Evolutionary conservation across 148 eudicot species (phyloP).

Genomic region (Amaranthus palmeri): DNA sequence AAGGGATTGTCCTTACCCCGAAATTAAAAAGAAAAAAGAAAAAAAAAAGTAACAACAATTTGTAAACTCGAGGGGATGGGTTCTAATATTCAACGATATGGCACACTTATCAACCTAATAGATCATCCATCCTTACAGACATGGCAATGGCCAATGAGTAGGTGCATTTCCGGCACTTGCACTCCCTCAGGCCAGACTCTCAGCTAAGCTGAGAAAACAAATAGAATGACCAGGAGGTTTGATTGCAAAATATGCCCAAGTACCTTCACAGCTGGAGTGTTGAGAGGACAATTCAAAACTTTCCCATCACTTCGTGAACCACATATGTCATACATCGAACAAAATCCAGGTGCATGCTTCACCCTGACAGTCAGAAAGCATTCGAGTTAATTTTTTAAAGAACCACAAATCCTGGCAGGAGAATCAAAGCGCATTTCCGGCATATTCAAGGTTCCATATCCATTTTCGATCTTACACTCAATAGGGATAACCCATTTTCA

Average conservation of each 20-base stretch:
- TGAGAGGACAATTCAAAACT: constrained; percentile 78
- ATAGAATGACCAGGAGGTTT: background rate
- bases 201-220: background rate
- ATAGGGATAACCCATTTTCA: too few species aligned
- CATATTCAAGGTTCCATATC: too few species aligned
- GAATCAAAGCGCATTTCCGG: too few species aligned
- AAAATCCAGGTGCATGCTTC: constrained; percentile 55
- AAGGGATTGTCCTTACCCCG: too few species aligned
- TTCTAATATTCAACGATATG: background rate
- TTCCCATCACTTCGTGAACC: constrained; percentile 71
- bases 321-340: constrained; percentile 92
- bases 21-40: too few species aligned
- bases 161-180: background rate
- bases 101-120: background rate
- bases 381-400: constrained; percentile 1
- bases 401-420: too few species aligned
- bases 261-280: constrained; percentile 79
- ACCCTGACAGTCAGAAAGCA: constrained; percentile 36
- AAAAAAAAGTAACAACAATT: too few species aligned
- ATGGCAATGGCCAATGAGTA: background rate
- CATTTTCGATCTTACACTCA: too few species aligned
- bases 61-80: too few species aligned
- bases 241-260: background rate
- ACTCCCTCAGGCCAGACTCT: background rate
- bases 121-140: background rate